Evolutionary conservation across 768 basidiomycete species (phyloP).

Genomic region (Rhodosporidiobolus odoratus): DNA sequence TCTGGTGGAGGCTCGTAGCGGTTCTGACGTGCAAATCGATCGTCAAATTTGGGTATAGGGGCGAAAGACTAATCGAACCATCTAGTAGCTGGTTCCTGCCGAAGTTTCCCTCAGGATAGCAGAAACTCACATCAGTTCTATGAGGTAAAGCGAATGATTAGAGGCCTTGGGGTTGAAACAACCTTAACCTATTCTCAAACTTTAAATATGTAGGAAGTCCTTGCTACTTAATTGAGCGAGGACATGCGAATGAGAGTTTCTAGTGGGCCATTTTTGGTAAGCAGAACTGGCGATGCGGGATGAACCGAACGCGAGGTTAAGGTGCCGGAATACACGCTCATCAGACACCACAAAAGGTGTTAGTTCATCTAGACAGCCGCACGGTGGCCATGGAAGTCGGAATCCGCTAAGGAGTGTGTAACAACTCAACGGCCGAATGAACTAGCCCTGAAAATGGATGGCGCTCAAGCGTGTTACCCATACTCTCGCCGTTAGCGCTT

Average conservation of each 20-base stretch:
- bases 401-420: constrained; percentile 81
- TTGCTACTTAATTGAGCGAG: constrained; percentile 54
- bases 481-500: constrained; percentile 71
- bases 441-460: constrained; percentile 88
- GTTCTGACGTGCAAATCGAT: constrained; percentile 96
- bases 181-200: constrained; percentile 78
- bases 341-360: constrained; percentile 81
- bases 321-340: constrained; percentile 65
- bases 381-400: constrained; percentile 81
- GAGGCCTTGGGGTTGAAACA: constrained; percentile 82
- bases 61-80: constrained; percentile 94
- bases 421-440: constrained; percentile 86
- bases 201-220: constrained; percentile 61
- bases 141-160: constrained; percentile 71
- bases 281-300: constrained; percentile 68
- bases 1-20: constrained; percentile 92
- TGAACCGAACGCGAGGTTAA: constrained; percentile 69
- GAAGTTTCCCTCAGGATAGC: constrained; percentile 78
- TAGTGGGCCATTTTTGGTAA: constrained; percentile 71
- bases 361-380: constrained; percentile 83
- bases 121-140: constrained; percentile 58
- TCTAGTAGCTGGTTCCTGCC: constrained; percentile 89
- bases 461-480: constrained; percentile 81
- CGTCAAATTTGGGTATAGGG: constrained; percentile 92
- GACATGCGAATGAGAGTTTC: constrained; percentile 59